Percentiles rank a stretch among this genome's conserved stretches.
These are phyloP conservation scores for Microcyclospora tardicrescens DNA, from an alignment of 2,329 filamentous ascomycete species.

Conservation along the genomic window DNA sequence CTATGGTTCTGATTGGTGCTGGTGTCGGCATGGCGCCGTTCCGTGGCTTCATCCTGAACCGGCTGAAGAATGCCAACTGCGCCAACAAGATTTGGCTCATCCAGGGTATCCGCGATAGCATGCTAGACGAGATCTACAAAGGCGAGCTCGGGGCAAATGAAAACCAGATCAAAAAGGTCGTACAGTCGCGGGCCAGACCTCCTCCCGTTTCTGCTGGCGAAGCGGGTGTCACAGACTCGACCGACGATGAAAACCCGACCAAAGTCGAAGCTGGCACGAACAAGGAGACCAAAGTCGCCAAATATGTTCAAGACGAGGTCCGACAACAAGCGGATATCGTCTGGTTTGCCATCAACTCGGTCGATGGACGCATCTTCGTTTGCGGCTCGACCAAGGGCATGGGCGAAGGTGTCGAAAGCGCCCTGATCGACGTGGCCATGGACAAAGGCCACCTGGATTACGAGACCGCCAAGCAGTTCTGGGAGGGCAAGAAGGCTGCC, in stretches of 20 bases:
- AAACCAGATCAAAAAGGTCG: conserved; percentile 37
- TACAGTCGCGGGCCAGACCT: conserved; percentile 29
- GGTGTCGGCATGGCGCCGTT: conserved; percentile 96
- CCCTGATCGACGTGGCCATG: conserved; percentile 83
- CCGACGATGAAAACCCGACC: conserved; percentile 53
- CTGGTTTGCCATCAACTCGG: conserved; percentile 91
- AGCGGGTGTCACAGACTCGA: conserved; percentile 11
- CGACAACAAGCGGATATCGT: conserved; percentile 85
- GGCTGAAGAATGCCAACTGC: conserved; percentile 86
- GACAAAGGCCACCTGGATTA: conserved; percentile 74
- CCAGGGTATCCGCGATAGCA: conserved; percentile 83
- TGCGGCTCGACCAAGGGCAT: conserved; percentile 93
- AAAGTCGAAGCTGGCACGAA: conserved; percentile 54
- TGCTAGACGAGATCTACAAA: conserved; percentile 90
- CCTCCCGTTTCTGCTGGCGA: conserved; percentile 16
- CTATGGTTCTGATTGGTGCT: conserved; percentile 94
- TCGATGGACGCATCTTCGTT: conserved; percentile 94
- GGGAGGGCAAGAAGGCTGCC: conserved; percentile 79
- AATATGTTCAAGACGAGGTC: conserved; percentile 95
- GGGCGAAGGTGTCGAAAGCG: conserved; percentile 88
- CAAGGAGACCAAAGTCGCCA: conserved; percentile 51
- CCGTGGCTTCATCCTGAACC: conserved; percentile 90
- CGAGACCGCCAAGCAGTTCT: conserved; percentile 75
- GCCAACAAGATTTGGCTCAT: conserved; percentile 97
- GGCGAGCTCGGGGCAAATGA: conserved; percentile 95